Base-by-base conservation (phyloP, 2,329 filamentous ascomycete species). In the Cyphellophora europaea region DNA sequence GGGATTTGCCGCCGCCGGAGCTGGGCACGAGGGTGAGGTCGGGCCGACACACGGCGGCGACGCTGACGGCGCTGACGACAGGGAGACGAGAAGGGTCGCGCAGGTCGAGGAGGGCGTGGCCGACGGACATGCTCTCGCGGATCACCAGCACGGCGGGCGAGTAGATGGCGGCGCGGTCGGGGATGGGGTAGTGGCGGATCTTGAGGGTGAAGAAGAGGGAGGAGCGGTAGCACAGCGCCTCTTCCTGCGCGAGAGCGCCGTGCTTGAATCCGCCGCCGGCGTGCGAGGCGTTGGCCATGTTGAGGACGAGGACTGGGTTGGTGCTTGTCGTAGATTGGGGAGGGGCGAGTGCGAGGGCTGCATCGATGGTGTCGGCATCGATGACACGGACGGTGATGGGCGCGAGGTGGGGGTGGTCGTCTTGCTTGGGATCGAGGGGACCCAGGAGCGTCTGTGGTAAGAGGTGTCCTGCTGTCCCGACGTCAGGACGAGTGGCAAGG, bases 221-320 rank as follows among this genome's bases (percentile, higher is more conserved):
- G 37, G 67, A 74, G 28, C 78, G 71, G 51, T 76, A 78, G 57
- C 77, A 83, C 5, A 84, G 63, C 3, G 72, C 69, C 59, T 84
- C 79, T 57, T 84, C 79, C 53, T 84, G 79, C 0, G 79, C 78
- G 18, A 71, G 55, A 36, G 74, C 64, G 21, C 79, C 79, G 23
- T 65, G 65, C 4, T 67, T 51, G 68, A 77, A 83, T 12, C 76
- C 77, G 13, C 79, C 79, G n/a, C 78, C 79, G 0, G 72, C 66
- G 11, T 49, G 54, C 3, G 54, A 47, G 30, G 71, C 65, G 33
- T 73, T 80, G 11, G 78, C 78, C 59, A 82, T 74, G 49, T 82
- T 84, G 39, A 84, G 60, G 15, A 82, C 66, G 19, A 67, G 71
- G n/a, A 79, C 66, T 5, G 61, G 60, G 36, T 51, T 49, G 6